Evolutionary conservation across 2,329 filamentous ascomycete genomes (phyloP).

Genomic region (Penicillium sp.): DNA sequence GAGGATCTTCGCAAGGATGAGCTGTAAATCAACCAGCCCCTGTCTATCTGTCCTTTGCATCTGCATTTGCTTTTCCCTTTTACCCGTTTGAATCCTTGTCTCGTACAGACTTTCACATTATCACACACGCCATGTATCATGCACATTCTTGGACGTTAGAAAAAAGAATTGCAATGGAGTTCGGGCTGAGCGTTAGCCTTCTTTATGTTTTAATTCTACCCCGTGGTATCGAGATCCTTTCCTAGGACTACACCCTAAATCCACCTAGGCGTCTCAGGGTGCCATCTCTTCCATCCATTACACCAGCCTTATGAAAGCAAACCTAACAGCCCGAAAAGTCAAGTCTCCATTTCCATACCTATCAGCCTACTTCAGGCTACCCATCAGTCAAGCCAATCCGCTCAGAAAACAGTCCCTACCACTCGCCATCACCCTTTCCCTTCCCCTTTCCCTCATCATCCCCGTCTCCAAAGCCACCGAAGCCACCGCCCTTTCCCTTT

Average conservation of each 20-base stretch:
- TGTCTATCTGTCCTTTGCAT: constrained; percentile 8
- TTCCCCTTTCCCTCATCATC: background rate
- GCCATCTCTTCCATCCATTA: background rate
- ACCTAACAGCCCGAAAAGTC: background rate
- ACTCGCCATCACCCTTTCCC: background rate
- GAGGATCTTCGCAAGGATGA: constrained; percentile 34
- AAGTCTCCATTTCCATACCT: background rate
- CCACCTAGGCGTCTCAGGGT: too few relatives aligned
- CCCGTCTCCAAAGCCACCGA: too few relatives aligned
- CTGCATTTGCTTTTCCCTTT: constrained; percentile 5
- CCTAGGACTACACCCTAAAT: too few relatives aligned
- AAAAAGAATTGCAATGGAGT: constrained; percentile 21
- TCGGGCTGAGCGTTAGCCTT: constrained; percentile 10
- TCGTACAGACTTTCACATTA: constrained; percentile 18
- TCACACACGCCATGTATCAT: constrained; percentile 20
- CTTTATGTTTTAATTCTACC: background rate
- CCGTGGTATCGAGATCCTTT: background rate
- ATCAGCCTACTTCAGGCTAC: background rate
- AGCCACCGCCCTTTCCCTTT: background rate
- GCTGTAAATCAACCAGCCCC: constrained; percentile 20
- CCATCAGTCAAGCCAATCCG: background rate
- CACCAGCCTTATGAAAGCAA: background rate
- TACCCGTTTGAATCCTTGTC: background rate
- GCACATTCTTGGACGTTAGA: constrained; percentile 17
- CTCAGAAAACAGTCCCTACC: background rate